Base-by-base conservation (phyloP, 2,329 filamentous ascomycete species). In the Neopestalotiopsis clavispora region DNA sequence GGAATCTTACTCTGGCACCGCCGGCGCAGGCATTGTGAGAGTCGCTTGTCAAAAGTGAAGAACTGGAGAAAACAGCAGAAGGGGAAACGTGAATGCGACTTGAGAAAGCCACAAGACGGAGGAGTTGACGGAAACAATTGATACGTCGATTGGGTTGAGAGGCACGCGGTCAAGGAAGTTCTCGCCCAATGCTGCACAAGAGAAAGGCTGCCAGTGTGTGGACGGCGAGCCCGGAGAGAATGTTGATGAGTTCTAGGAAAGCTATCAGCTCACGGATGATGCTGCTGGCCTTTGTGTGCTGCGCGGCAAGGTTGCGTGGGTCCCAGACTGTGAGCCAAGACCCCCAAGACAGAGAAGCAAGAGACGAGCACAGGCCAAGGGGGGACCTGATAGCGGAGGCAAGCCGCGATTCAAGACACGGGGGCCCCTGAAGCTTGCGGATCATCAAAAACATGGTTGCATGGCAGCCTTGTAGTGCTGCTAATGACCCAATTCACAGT, bases 1-100 rank as follows among this genome's bases (percentile, higher is more conserved):
- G 30, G 14, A 40, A 71, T 17, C 74, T 72, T 71, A 79, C 77
- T 79, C 78, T 72, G 78, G 78, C 68, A 78, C 77, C 59, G 77
- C 77, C 59, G 77, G 77, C 66, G 76, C 73, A 73, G 76, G 76
- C 77, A 79, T 79, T 17, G 59, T 62, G 30, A 62, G 32, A 6
- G 17, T 62, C 30, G 23, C n/a, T 45, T 45, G 20, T 42, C n/a
- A 34, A 28, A 10, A 42, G 32, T 42, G 17, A 40, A 10, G 17
- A 42, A 17, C 30, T 60, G 57, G 57, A 20, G 10, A 13, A 13
- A 30, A 63, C 32, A 45, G 17, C 14, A 60, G 58, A 23, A 7
- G 23, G 17, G 49, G 20, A 23, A 34, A 59, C 28, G 57, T 34
- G 57, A 23, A 34, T 30, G 23, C 13, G 30, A 59, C 57, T 23